A percentile compares a stretch with the other conserved stretches of the same genome.
Evolutionary conservation across 495 filamentous ascomycete genomes (phyloP).

Genomic region (Penicillium goetzii): DNA sequence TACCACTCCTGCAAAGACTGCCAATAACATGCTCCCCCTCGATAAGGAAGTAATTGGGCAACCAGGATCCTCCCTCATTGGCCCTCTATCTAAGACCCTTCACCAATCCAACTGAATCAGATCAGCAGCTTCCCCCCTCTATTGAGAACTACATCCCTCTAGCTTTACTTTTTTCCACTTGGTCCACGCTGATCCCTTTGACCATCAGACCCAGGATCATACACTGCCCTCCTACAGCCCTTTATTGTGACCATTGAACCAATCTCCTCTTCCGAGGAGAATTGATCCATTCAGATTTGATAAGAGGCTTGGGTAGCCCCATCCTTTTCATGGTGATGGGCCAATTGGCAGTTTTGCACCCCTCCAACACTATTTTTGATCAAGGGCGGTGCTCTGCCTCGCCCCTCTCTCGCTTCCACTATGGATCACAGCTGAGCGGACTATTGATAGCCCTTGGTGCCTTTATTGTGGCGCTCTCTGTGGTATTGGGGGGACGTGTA

Average conservation of each 20-base stretch:
- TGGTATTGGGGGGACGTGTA: not conserved
- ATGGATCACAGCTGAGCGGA: not conserved
- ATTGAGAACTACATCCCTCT: not conserved
- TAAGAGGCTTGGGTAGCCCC: not conserved
- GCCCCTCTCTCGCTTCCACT: not conserved
- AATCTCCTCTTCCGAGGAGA: not conserved
- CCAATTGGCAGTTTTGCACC: not conserved
- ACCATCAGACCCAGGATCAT: not conserved
- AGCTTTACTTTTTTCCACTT: not conserved
- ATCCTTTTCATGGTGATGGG: not conserved
- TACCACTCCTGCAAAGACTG: not conserved
- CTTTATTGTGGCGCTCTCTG: not conserved
- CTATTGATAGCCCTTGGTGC: not conserved
- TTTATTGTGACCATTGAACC: constrained; percentile 7
- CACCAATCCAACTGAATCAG: not conserved
- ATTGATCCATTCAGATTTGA: not conserved
- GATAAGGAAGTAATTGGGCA: not conserved
- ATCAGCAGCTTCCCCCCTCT: not conserved
- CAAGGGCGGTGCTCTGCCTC: not conserved
- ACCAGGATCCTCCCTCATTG: not conserved
- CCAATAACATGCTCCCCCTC: not conserved
- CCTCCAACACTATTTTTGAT: not conserved
- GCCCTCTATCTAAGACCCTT: not conserved
- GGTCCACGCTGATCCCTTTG: not conserved
- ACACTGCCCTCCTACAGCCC: not conserved